Conservation (phyloP, 2,329 filamentous ascomycete genomes). For the Neoarthrinium moseri region DNA sequence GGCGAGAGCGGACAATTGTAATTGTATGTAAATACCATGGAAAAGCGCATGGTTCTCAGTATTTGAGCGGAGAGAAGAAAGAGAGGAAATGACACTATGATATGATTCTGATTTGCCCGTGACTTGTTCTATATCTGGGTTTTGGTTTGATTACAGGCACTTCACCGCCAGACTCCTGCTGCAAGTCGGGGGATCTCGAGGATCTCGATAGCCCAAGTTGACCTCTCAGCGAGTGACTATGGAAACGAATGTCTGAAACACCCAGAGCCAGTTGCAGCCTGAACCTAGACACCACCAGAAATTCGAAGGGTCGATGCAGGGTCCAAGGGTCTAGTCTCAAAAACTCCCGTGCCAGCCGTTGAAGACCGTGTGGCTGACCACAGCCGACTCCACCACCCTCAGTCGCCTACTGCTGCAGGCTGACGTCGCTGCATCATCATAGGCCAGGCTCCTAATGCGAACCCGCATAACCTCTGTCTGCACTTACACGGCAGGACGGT, state of each 20-base stretch:
- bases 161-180: too few relatives aligned
- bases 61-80: neutral
- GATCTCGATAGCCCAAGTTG: too few relatives aligned
- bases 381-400: neutral
- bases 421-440: constrained; percentile 28
- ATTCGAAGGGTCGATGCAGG: too few relatives aligned
- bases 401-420: constrained; percentile 19
- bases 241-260: too few relatives aligned
- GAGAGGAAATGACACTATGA: constrained; percentile 6
- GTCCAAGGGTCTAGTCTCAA: constrained; percentile 14
- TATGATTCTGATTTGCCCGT: neutral
- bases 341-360: neutral
- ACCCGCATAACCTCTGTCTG: neutral
- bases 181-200: too few relatives aligned
- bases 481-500: neutral
- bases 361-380: neutral
- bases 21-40: neutral
- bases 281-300: too few relatives aligned
- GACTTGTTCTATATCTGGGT: neutral
- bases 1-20: neutral
- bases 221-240: too few relatives aligned
- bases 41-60: neutral
- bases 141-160: neutral
- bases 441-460: constrained; percentile 9
- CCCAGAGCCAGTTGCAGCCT: too few relatives aligned